These are phyloP conservation scores for Sideroxylon spinosum DNA, from an alignment of 179 eudicot species.

Conservation along the genomic window DNA sequence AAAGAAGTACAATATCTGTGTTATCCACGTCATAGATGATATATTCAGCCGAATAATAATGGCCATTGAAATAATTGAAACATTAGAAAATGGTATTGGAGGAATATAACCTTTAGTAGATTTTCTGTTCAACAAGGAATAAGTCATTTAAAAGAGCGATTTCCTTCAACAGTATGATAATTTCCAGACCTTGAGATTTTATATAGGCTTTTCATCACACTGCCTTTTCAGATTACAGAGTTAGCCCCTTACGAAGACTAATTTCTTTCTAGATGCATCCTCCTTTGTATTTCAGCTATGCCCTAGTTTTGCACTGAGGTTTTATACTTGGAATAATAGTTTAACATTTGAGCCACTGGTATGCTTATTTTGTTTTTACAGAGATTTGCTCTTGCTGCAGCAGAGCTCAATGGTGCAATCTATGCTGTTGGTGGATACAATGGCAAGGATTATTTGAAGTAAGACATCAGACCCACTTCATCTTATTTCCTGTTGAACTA, in stretches of 20 bases:
- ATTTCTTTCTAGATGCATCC: background rate
- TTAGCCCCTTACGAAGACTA: background rate
- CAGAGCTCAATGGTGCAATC: conserved; percentile 58
- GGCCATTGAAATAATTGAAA: background rate
- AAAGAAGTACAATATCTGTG: background rate
- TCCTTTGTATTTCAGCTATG: background rate
- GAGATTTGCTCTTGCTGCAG: conserved; percentile 80
- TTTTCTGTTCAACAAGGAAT: background rate
- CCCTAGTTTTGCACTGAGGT: background rate
- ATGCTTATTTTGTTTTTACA: conserved; percentile 22
- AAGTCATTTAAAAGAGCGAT: background rate
- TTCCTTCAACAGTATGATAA: background rate
- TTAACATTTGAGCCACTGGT: background rate
- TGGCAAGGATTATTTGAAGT: conserved; percentile 66
- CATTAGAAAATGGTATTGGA: background rate
- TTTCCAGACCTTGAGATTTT: conserved; percentile 10
- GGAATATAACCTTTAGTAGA: background rate
- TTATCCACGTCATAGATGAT: background rate
- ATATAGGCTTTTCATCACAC: background rate
- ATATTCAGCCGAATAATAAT: background rate
- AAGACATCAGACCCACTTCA: conserved; percentile 25
- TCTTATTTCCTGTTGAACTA: conserved; percentile 1
- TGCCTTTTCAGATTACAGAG: background rate
- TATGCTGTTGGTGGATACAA: conserved; percentile 88
- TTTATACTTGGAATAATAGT: background rate